Conservation (phyloP, 495 filamentous ascomycete species). For the Penicillium verhagenii region DNA sequence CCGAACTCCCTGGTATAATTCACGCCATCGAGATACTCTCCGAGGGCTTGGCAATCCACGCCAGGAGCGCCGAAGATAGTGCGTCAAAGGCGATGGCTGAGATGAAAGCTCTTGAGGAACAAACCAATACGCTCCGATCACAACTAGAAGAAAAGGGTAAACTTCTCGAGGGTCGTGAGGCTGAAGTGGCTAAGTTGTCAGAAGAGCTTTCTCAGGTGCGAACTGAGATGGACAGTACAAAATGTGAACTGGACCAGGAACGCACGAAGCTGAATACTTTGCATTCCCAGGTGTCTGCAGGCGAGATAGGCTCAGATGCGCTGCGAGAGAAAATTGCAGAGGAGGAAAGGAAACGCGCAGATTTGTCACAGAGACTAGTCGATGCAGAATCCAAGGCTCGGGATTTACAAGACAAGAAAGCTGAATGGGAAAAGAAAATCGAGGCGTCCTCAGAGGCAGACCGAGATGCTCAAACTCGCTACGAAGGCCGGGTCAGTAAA, state of each 20-base stretch:
- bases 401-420: slow-evolving; percentile 65
- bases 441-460: slow-evolving; percentile 52
- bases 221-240: slow-evolving; percentile 55
- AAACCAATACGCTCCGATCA: slow-evolving; percentile 40
- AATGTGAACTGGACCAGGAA: slow-evolving; percentile 64
- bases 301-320: slow-evolving; percentile 76
- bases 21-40: slow-evolving; percentile 63
- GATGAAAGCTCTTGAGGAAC: slow-evolving; percentile 49
- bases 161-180: slow-evolving; percentile 41
- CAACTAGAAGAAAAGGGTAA: slow-evolving; percentile 46
- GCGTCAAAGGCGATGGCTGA: slow-evolving; percentile 37
- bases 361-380: slow-evolving; percentile 62
- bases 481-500: slow-evolving; percentile 62
- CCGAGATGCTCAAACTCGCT: slow-evolving; percentile 43
- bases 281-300: slow-evolving; percentile 67
- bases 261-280: slow-evolving; percentile 63
- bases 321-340: slow-evolving; percentile 68
- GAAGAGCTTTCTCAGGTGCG: slow-evolving; percentile 53
- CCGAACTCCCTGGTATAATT: slow-evolving; percentile 57
- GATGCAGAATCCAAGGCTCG: slow-evolving; percentile 63
- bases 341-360: slow-evolving; percentile 62
- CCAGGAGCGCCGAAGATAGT: slow-evolving; percentile 39
- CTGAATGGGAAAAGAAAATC: slow-evolving; percentile 57
- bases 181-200: slow-evolving; percentile 35
- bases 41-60: slow-evolving; percentile 53